Percentiles rank a stretch among this genome's conserved stretches.
These are phyloP conservation scores for Patellaria atrata DNA, from an alignment of 495 filamentous ascomycete genomes.

Conservation along the genomic window DNA sequence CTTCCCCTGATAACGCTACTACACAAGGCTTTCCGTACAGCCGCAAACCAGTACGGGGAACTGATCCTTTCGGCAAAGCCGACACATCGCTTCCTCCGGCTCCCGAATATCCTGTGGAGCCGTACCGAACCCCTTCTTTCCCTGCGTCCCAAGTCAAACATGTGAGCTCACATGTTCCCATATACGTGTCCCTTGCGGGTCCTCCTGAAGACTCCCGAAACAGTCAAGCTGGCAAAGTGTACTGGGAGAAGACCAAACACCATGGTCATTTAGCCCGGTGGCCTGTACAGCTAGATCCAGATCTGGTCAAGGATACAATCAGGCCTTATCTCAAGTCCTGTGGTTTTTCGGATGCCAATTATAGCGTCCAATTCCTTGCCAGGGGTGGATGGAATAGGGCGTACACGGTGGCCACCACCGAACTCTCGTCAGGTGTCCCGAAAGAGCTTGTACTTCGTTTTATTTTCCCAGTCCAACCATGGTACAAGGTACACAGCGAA, in stretches of 20 bases:
- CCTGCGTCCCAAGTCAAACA: too few relatives aligned
- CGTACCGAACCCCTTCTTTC: too few relatives aligned
- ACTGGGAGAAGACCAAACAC: not conserved
- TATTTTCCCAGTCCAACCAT: constrained; percentile 38
- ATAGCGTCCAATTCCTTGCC: not conserved
- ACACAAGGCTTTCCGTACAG: too few relatives aligned
- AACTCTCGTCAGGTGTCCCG: not conserved
- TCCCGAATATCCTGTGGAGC: too few relatives aligned
- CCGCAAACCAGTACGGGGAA: too few relatives aligned
- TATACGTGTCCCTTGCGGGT: not conserved
- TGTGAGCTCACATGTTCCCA: too few relatives aligned
- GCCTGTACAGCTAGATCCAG: not conserved
- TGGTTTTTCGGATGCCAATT: not conserved
- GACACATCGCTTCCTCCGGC: too few relatives aligned
- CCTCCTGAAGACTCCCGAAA: not conserved
- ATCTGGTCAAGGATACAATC: not conserved
- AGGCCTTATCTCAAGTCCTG: not conserved
- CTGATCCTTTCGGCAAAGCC: too few relatives aligned
- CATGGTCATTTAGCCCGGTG: not conserved
- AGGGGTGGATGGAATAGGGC: constrained; percentile 1
- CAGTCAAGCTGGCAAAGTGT: not conserved
- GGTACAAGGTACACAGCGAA: constrained; percentile 38
- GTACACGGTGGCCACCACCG: not conserved
- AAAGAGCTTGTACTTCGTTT: constrained; percentile 35
- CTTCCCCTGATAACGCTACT: too few relatives aligned